A percentile compares a stretch with the other conserved stretches of the same genome.
Evolutionary conservation across 2,329 filamentous ascomycete species (phyloP).

Genomic region (Calonectria montana): DNA sequence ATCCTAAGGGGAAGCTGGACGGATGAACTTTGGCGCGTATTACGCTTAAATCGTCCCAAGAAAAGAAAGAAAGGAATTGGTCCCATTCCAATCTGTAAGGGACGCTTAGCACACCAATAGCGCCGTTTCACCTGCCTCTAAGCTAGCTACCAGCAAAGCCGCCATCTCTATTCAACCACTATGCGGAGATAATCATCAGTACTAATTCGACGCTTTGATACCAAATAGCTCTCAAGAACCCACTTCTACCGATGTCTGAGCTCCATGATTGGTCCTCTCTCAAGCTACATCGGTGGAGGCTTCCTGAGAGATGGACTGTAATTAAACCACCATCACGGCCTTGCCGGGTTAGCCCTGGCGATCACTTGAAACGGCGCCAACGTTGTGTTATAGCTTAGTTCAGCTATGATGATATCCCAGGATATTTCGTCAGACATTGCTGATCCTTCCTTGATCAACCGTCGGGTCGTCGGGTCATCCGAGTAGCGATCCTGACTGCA

Average conservation of each 20-base stretch:
- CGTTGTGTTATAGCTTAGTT: background rate
- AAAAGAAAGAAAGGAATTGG: background rate
- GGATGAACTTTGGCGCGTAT: conserved; percentile 3
- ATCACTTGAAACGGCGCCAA: conserved; percentile 3
- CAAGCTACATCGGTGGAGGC: background rate
- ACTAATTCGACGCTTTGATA: background rate
- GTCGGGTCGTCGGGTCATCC: conserved; percentile 2
- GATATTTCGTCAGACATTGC: background rate
- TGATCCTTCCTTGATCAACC: background rate
- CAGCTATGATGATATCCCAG: background rate
- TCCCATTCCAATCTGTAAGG: background rate
- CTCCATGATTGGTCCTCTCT: background rate
- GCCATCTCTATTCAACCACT: background rate
- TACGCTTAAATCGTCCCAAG: background rate
- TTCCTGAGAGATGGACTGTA: background rate
- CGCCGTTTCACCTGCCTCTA: background rate
- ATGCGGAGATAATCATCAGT: background rate
- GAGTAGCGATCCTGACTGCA: background rate
- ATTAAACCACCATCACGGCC: background rate
- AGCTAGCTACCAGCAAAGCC: background rate
- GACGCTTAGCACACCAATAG: background rate
- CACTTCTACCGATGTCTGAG: no score
- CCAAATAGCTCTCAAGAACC: background rate
- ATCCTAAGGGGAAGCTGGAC: background rate
- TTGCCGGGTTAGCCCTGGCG: background rate